phyloP scores from a whole-genome alignment of 176 grass and related monocot species.

The Elymus sibiricus region DNA sequence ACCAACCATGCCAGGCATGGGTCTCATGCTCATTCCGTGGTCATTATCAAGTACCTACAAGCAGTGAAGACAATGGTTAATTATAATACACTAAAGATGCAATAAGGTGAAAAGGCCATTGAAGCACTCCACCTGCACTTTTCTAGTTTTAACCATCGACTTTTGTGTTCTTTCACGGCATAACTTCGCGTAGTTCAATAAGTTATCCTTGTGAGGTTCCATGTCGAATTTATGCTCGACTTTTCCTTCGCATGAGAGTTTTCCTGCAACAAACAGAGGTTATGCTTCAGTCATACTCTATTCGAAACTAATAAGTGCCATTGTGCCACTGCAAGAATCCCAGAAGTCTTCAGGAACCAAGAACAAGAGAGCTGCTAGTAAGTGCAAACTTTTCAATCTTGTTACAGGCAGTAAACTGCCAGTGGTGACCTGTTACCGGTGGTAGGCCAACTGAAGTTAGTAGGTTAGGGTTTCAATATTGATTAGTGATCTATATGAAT shows the following conservation, averaged over 20 bases:
- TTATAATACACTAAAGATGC: neutral
- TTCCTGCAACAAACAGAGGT: conserved; percentile 41
- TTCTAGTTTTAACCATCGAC: conserved; percentile 80
- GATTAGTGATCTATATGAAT: neutral
- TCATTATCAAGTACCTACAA: conserved; percentile 79
- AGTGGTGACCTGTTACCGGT: conserved; percentile 6
- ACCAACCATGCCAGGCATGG: conserved; percentile 86
- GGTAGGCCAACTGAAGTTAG: neutral
- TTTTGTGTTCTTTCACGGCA: conserved; percentile 91
- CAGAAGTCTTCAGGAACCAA: neutral
- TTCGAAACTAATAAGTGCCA: neutral
- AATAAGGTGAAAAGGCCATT: conserved; percentile 9
- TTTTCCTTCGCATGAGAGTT: conserved; percentile 81
- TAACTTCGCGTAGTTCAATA: conserved; percentile 76
- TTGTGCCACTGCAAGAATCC: neutral
- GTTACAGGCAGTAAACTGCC: neutral
- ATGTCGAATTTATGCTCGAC: conserved; percentile 94
- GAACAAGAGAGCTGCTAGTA: neutral
- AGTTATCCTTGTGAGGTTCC: conserved; percentile 90
- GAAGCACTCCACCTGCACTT: conserved; percentile 73
- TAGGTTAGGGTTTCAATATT: neutral
- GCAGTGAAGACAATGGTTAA: neutral
- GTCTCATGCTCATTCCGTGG: conserved; percentile 75
- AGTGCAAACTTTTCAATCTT: neutral
- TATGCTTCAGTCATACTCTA: neutral